Base-by-base conservation (phyloP, 192 early-diverging fungal species). In the Coemansia pectinata region DNA sequence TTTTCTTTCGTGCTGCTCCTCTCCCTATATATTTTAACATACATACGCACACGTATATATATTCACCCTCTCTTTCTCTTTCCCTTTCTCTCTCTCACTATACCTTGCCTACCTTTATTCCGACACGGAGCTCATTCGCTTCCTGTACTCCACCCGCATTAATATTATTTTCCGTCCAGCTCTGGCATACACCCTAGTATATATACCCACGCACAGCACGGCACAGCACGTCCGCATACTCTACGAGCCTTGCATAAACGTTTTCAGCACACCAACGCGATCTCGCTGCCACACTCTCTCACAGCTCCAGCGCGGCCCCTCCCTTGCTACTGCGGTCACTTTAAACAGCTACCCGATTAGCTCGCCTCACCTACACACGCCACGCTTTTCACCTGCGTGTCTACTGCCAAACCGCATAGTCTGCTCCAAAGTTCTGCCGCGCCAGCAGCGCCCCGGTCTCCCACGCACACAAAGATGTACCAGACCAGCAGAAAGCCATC, bases 401-500 rank as follows among this genome's bases (percentile, higher is more conserved):
- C 25, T 55, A 55, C 52, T 55, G 52, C 23, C 47, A 48, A 47
- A 48, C 47, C 47, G 19, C 47, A 48, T 21, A 19, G 19, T n/a
- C 25, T 14, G 52, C 52, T 29, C 52, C 27, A 29, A 14, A 55
- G 11, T 29, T 29, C 12, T 48, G 45, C 19, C 45, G 42, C 42
- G 42, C 42, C 48, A 50, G 48, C 48, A 23, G 48, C 48, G 23
- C 52, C 52, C 19, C 12, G 27, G 52, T 29, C 25, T 27, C 25
- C 23, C 9, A 25, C 25, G 27, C 57, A 38, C 23, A 69, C 9
- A 48, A 58, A 10, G 12, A 83, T 83, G 80, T 66, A 77, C 63
- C 64, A 63, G 27, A 40, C 36, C 60, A 73, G 38, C 60, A 65
- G 65, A 57, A 67, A 72, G 58, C 31, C 69, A 19, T 62, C 80